Percentiles rank a stretch among this genome's conserved stretches.
Conservation (phyloP, 768 basidiomycete species). For the Serendipita sp. region DNA sequence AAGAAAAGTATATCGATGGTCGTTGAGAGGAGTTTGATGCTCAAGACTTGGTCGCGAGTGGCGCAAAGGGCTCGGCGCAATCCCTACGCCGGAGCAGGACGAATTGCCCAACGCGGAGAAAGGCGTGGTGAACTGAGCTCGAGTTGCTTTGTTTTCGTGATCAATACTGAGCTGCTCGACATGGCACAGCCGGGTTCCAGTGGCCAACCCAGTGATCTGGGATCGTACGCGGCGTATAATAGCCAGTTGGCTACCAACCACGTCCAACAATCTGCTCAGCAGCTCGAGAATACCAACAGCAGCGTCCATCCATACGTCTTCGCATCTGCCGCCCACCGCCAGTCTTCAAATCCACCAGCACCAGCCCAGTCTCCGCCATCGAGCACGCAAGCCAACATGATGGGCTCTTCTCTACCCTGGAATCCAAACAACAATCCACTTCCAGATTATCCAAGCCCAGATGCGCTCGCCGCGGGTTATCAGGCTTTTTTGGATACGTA, state of each 20-base stretch:
- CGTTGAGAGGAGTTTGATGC: too few species aligned
- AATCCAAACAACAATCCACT: neutral
- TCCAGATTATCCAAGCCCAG: neutral
- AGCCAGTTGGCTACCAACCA: neutral
- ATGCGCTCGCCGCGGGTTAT: neutral
- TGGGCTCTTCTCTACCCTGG: neutral
- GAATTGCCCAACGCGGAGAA: too few species aligned
- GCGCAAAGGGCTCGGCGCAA: too few species aligned
- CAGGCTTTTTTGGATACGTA: neutral
- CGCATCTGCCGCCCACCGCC: neutral
- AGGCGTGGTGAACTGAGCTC: too few species aligned
- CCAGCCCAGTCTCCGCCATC: neutral
- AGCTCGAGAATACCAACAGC: neutral
- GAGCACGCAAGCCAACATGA: neutral
- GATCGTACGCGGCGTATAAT: too few species aligned
- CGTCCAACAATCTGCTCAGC: neutral
- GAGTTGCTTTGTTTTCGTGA: too few species aligned
- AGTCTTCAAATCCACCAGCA: neutral
- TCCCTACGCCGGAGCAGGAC: too few species aligned
- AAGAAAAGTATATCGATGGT: too few species aligned
- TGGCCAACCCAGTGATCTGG: too few species aligned
- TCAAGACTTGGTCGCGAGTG: too few species aligned
- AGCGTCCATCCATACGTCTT: neutral
- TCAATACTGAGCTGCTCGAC: too few species aligned
- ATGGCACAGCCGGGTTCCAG: too few species aligned